Evolutionary conservation across 1,284 basidiomycete species (phyloP).

Genomic region (Rhodotorula sp.): DNA sequence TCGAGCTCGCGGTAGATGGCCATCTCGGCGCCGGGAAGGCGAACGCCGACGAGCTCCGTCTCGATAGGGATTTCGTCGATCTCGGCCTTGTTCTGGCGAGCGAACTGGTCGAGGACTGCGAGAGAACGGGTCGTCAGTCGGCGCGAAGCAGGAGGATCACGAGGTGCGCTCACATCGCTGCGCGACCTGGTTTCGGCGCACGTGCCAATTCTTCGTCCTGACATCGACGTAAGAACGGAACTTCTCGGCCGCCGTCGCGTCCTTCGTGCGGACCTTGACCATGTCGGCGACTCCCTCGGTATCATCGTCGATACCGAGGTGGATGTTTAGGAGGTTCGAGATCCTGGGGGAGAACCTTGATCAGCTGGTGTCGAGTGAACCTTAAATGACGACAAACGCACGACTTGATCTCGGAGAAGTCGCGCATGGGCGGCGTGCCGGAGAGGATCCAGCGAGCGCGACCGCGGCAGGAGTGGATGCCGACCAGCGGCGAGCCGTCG

Average conservation of each 20-base stretch:
- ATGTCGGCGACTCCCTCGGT: conserved; percentile 71
- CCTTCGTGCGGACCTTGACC: conserved; percentile 68
- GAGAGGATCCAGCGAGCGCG: conserved; percentile 91
- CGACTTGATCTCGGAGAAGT: conserved; percentile 86
- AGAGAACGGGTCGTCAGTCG: conserved; percentile 1
- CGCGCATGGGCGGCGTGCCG: conserved; percentile 87
- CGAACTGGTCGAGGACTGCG: conserved; percentile 43
- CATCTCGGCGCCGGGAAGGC: conserved; percentile 85
- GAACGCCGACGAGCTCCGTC: conserved; percentile 64
- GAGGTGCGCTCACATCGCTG: conserved; percentile 58
- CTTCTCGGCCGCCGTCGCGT: conserved; percentile 83
- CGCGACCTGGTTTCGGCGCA: conserved; percentile 75
- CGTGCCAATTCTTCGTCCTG: conserved; percentile 87
- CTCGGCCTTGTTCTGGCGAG: conserved; percentile 81
- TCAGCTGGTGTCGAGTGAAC: background rate
- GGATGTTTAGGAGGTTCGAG: conserved; percentile 76
- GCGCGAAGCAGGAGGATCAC: background rate
- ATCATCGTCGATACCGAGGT: conserved; percentile 85
- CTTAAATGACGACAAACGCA: conserved; percentile 24
- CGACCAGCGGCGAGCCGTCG: conserved; percentile 71
- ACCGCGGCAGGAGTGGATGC: conserved; percentile 73
- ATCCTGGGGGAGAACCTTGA: conserved; percentile 53
- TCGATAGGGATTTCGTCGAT: conserved; percentile 89
- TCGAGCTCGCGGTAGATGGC: conserved; percentile 95
- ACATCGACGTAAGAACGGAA: conserved; percentile 97